Conservation (phyloP, 768 basidiomycete genomes). For the Porphyrellus cyaneotinctus region DNA sequence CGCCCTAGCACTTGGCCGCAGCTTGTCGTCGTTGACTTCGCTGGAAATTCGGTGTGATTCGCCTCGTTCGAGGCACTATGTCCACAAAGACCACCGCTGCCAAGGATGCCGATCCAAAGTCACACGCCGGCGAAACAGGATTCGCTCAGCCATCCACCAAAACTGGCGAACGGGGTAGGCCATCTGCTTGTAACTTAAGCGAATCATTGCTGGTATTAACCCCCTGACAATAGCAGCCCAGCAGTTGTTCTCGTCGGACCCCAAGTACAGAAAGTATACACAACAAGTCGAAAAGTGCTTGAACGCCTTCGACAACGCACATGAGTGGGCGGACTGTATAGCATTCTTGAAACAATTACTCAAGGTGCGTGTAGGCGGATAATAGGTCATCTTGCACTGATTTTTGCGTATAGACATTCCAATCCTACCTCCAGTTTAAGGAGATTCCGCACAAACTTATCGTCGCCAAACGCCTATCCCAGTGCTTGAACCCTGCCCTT, state of each 20-base stretch:
- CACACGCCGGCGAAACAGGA: slow-evolving; percentile 6
- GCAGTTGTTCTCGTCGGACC: slow-evolving; percentile 68
- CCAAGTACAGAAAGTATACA: slow-evolving; percentile 91
- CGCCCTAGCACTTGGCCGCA: background rate
- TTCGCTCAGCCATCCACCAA: slow-evolving; percentile 16
- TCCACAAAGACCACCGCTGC: slow-evolving; percentile 10
- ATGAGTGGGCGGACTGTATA: slow-evolving; percentile 99
- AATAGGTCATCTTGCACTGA: background rate
- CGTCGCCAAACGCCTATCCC: slow-evolving; percentile 91
- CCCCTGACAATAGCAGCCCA: slow-evolving; percentile 42
- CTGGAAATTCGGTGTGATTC: slow-evolving; percentile 10
- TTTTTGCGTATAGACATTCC: slow-evolving; percentile 65
- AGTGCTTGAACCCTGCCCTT: slow-evolving; percentile 96
- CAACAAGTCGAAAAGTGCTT: slow-evolving; percentile 91
- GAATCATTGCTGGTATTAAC: background rate
- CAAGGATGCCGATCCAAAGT: slow-evolving; percentile 19
- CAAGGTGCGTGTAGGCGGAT: slow-evolving; percentile 51
- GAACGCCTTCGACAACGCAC: slow-evolving; percentile 89
- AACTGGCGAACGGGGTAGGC: slow-evolving; percentile 31
- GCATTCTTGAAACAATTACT: slow-evolving; percentile 92
- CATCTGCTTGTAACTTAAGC: background rate
- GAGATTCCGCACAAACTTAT: slow-evolving; percentile 94
- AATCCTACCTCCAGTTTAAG: slow-evolving; percentile 90
- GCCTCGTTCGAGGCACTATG: slow-evolving; percentile 20
- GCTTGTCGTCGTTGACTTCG: slow-evolving; percentile 2